Percentiles rank a stretch among this genome's conserved stretches.
These are phyloP conservation scores for Aspergillus alliaceus DNA, from an alignment of 2,329 filamentous ascomycete genomes.

Conservation along the genomic window DNA sequence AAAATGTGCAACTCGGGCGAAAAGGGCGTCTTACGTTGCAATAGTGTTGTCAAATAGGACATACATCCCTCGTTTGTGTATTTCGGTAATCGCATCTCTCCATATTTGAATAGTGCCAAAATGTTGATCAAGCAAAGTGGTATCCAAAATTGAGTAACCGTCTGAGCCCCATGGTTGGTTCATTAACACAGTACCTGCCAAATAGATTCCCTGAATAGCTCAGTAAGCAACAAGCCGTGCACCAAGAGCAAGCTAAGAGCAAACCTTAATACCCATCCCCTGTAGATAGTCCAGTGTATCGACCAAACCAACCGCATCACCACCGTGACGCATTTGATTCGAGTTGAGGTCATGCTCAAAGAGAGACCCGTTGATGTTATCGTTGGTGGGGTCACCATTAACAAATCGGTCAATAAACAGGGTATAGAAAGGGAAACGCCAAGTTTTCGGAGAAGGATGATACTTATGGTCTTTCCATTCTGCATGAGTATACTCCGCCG, in stretches of 20 bases:
- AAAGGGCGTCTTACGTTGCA: constrained; percentile 50
- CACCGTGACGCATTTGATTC: constrained; percentile 64
- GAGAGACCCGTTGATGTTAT: constrained; percentile 60
- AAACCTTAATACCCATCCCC: constrained; percentile 63
- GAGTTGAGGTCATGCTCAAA: constrained; percentile 62
- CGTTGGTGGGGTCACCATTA: constrained; percentile 64
- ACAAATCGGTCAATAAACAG: constrained; percentile 64
- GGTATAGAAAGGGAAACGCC: constrained; percentile 67
- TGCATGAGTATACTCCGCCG: constrained; percentile 58
- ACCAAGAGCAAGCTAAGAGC: not conserved
- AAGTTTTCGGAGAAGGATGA: constrained; percentile 57
- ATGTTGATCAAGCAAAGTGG: constrained; percentile 64
- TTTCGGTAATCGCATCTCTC: constrained; percentile 58
- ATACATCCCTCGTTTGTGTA: constrained; percentile 65
- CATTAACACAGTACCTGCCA: constrained; percentile 64
- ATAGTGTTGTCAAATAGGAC: constrained; percentile 67
- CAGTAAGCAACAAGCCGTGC: constrained; percentile 3
- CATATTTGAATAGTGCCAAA: constrained; percentile 60
- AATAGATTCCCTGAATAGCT: constrained; percentile 53
- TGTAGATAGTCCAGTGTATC: constrained; percentile 65
- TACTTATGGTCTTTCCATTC: constrained; percentile 56
- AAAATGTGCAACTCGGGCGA: not conserved
- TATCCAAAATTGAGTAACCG: constrained; percentile 60
- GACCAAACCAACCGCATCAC: constrained; percentile 58
- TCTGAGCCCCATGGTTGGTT: constrained; percentile 66